Evolutionary conservation across 2,329 filamentous ascomycete genomes (phyloP).

Genomic region (Coniochaeta sp.): DNA sequence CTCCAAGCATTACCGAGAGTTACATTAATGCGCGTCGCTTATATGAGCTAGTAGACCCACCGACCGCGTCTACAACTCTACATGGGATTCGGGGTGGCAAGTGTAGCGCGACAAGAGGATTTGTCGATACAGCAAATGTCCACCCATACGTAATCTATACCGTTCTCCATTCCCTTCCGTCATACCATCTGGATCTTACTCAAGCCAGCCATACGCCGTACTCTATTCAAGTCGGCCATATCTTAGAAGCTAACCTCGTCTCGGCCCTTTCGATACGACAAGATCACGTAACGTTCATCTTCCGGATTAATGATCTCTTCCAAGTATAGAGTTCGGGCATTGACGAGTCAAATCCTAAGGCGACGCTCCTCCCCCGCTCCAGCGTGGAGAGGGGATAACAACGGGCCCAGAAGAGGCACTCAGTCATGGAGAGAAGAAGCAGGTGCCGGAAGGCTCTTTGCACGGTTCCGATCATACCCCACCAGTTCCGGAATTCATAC

Average conservation of each 20-base stretch:
- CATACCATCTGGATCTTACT: constrained; percentile 5
- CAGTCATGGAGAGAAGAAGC: not conserved
- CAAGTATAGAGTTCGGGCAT: constrained; percentile 22
- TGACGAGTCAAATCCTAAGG: constrained; percentile 15
- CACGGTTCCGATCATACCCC: not conserved
- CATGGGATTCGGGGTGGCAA: too few relatives aligned
- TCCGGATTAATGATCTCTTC: not conserved
- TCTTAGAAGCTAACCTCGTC: constrained; percentile 6
- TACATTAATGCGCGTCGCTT: too few relatives aligned
- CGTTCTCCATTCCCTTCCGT: not conserved
- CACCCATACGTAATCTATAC: constrained; percentile 1
- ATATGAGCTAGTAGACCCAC: too few relatives aligned
- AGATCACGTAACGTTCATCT: constrained; percentile 3
- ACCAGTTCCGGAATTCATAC: too few relatives aligned
- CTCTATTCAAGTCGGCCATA: not conserved
- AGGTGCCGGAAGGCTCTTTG: not conserved
- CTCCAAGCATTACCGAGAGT: too few relatives aligned
- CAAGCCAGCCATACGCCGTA: constrained; percentile 1
- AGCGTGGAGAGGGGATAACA: not conserved
- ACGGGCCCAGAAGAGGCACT: not conserved
- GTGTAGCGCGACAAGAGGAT: too few relatives aligned
- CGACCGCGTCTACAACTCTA: too few relatives aligned
- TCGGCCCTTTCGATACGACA: constrained; percentile 3
- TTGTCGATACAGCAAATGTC: constrained; percentile 5
- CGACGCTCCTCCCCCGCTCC: not conserved